Base-by-base conservation (phyloP, 305 asterid genomes). In the Solanum aculeatissimum region DNA sequence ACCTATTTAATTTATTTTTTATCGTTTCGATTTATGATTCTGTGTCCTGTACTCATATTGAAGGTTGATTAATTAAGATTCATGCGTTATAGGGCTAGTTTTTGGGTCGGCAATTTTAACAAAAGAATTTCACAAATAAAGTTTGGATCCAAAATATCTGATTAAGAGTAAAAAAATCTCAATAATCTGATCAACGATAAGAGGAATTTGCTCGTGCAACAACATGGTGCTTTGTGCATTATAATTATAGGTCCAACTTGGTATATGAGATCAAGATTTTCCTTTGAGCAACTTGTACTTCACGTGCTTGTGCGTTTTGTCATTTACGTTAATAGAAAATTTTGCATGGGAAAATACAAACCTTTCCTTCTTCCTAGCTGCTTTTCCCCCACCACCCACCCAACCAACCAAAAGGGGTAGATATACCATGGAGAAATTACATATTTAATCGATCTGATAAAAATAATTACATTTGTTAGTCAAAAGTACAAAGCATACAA, bases 191-290 rank as follows among this genome's bases (percentile, higher is more conserved):
- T 0, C 15, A 6, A 40, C 13, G 23, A 12, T 42, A 29, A 49
- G 14, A 57, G 21, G 7, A 51, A 27, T 27, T 68, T 80, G 54
- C 84, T 84, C 38, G 86, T 65, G 85, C 84, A 86, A 88, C 87
- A 79, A 86, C 85, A 90, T 91, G 89, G 88, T 89, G 91, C 81
- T 84, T 25, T 70, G 72, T 81, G 51, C 53, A 69, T 82, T 82
- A 75, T 27, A 29, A 83, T 83, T 86, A 80, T 79, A 38, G n/a
- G 42, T 71, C 71, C 66, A 84, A 74, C 75, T 58, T 57, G 84
- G 80, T 81, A 51, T 58, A 54, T 68, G 32, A 40, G 85, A 83
- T 49, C 43, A 40, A 68, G 75, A 68, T 68, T 35, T 81, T 63
- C 55, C 85, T 86, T 70, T 79, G 47, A 25, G 81, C 85, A 83